Evolutionary conservation across 75 land plant genomes (phyloP), one percentile per base, ranked within the genome.

Genomic region (Gnetum montanum): DNA sequence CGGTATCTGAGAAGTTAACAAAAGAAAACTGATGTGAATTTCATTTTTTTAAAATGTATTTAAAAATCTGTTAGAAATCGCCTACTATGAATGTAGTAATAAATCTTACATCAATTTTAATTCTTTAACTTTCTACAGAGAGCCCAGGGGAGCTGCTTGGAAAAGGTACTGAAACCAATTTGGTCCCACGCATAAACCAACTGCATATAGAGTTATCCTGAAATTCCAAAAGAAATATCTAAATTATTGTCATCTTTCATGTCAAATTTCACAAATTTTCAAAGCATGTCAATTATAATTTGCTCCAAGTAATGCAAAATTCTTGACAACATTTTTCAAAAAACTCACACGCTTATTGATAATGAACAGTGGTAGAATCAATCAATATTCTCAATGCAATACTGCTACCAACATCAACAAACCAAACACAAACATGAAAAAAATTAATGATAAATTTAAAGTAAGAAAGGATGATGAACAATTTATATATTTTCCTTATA

Each of bases 141-240:
- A 34, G 18, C 8, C 56, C 63, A 36, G 46, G 73, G 62, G 52
- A 46, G 23, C 46, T 67, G 45, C 66, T 51, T 7, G 73, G 64
- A 43, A 81, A 68, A 26, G 69, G 48, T 8, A 47, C 76, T 54
- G 66, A 65, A 40, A 8, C 19, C 25, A 81, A 49, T 28, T 43
- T 31, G 23, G 25, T 47, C 35, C 49, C 80, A 62, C 49, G 34
- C n/a, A 81, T 40, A 31, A 62, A 49, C 79, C 79, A 81, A 48
- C 76, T 34, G 19, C 60, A 65, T 15, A 76, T 29, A 58, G 71
- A 68, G 46, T 71, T 68, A 61, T 80, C 79, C 83, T 76, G 24
- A 12, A 16, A 46, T 7, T 8, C 59, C 45, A 34, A 31, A 10
- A 37, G n/a, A n/a, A n/a, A n/a, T n/a, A 2, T 19, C 34, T 25